Base-by-base conservation (phyloP, 169 alveolate species). In the Eimeria necatrix region DNA sequence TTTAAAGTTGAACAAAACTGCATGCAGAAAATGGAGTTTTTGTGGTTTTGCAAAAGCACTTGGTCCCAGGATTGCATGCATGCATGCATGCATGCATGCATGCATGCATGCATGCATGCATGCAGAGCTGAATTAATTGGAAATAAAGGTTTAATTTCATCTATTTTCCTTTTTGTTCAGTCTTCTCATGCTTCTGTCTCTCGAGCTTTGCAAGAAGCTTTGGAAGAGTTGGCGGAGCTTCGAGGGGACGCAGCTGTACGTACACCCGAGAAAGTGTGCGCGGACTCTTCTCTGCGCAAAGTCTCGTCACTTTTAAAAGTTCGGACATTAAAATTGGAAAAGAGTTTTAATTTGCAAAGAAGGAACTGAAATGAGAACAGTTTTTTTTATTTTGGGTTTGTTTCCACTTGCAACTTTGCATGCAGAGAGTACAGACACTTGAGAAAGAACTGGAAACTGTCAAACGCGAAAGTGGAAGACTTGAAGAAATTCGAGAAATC, bases 111-210 rank as follows among this genome's bases (percentile, higher is more conserved):
- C 41, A 32, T 32, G 41, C n/a, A 32, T 32, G 41, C 41, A 32
- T 32, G 41, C 41, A 32, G 2, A 32, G 41, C 0, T 32, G 41
- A 4, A 16, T 7, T 16, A 16, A 7, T 49, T 9, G 32, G 1
- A 49, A 5, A 12, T 6, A 4, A 10, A 16, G 48, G 2, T 7
- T 53, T 12, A 41, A 8, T 8, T 59, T 16, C 49, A 20, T n/a
- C 1, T 51, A 9, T 52, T 22, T 56, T 8, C 20, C 22, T 16
- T 46, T 56, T 20, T n/a, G 20, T 24, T 16, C 94, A 87, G 94
- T 64, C 71, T 4, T 73, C 94, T 20, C 94, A 87, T 51, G 94
- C 86, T 22, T 70, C 61, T 46, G 86, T 87, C 52, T 87, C 94
- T 9, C 74, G 26, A 64, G 56, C 86, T 14, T 32, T 87, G 84